phyloP scores from a whole-genome alignment of 352 stramenopile species.

The Phytophthora crassamura region DNA sequence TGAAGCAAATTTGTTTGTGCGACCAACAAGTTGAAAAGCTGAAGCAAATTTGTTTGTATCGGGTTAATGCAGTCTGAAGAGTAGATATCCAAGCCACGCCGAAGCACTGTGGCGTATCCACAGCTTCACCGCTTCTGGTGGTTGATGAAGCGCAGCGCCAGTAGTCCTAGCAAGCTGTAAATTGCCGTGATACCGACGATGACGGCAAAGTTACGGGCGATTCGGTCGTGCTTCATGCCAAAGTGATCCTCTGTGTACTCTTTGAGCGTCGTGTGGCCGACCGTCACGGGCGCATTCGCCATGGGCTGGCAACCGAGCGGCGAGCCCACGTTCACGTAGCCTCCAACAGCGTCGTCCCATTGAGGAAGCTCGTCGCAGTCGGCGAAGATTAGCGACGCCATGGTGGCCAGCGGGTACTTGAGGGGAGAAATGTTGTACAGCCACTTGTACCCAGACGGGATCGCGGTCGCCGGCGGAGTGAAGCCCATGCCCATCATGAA shows the following conservation, averaged over 20 bases:
- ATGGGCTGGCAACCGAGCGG: slow-evolving; percentile 22
- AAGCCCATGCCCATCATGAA: slow-evolving; percentile 59
- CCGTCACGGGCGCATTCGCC: slow-evolving; percentile 2
- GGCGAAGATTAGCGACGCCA: slow-evolving; percentile 25
- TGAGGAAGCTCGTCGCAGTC: slow-evolving; percentile 16
- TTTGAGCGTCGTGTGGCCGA: slow-evolving; percentile 7
- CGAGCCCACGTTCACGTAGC: slow-evolving; percentile 4
- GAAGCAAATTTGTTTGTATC: too few species aligned
- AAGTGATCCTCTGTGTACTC: not conserved
- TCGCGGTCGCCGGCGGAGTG: slow-evolving; percentile 25
- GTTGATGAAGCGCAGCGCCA: slow-evolving; percentile 3
- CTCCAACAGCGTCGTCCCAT: slow-evolving; percentile 6
- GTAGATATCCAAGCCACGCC: too few species aligned
- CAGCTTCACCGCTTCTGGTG: slow-evolving; percentile 30
- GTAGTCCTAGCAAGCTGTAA: slow-evolving; percentile 26
- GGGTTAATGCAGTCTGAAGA: too few species aligned
- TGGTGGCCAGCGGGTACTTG: slow-evolving; percentile 9
- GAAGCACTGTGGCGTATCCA: not conserved
- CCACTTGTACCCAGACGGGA: too few species aligned
- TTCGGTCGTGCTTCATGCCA: slow-evolving; percentile 6
- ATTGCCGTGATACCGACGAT: slow-evolving; percentile 27
- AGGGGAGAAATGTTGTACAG: slow-evolving; percentile 1
- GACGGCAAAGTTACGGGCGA: slow-evolving; percentile 27
- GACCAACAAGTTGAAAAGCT: too few species aligned
- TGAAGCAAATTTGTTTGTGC: too few species aligned